Evolutionary conservation across 176 grass and related monocot genomes (phyloP), one percentile per base, ranked within the genome.

Genomic region (Elaeis guineensis): DNA sequence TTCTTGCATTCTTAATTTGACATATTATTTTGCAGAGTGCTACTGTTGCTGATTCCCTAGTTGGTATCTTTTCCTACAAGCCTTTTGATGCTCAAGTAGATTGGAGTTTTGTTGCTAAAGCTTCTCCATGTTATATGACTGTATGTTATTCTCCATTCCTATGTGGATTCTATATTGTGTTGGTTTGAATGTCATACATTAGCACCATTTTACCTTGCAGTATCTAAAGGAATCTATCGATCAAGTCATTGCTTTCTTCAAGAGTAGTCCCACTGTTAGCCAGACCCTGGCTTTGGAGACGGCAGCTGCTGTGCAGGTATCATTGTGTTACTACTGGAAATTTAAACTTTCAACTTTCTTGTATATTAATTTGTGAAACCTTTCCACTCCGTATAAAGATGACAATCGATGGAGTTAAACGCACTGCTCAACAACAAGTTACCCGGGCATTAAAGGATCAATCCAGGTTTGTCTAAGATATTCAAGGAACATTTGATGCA

Each of bases 71-170:
- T 54, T 96, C 83, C 39, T 90, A 87, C 81, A 96, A 96, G 75
- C 91, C 91, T 55, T 90, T 90, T 9, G 75, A 82, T 70, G 83
- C 77, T 57, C 78, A 83, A 72, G 78, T 96, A 39, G 91, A 96
- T 72, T 96, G 91, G 91, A 96, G 83, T 80, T 90, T 96, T 64
- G 80, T 76, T 74, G 91, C 91, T 62, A 90, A 82, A 87, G 86
- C 86, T 70, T 87, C 87, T 57, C 92, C 92, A 71, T 96, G 86
- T 75, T 96, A 90, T 77, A 80, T 96, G 66, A 96, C 86, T 72
- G 92, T 96, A 82, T 77, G 77, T n/a, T 79, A 69, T 54, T 61
- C 74, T 74, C 6, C 28, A n/a, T 55, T 23, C 58, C 57, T 77
- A 51, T n/a, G 1, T 16, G 3, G 28, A 21, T 16, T 60, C 59